Evolutionary conservation across 441 rosid species (phyloP).

Genomic region (Adansonia madagascariensis): DNA sequence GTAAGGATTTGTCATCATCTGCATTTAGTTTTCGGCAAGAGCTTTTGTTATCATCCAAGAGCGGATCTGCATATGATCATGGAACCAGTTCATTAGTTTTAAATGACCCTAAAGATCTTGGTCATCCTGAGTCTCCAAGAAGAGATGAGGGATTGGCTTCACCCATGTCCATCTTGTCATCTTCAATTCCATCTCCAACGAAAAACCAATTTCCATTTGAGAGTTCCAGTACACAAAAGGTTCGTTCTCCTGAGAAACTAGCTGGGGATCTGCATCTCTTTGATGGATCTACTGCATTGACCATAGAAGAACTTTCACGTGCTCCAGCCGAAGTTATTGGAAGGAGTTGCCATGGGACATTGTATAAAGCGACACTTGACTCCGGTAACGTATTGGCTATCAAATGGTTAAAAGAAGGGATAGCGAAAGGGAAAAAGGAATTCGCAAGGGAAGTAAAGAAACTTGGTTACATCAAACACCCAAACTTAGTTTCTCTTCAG

Average conservation of each 20-base stretch:
- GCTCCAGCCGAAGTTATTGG: conserved; percentile 78
- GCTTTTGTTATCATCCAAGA: conserved; percentile 35
- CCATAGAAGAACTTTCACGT: conserved; percentile 64
- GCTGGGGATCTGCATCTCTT: conserved; percentile 63
- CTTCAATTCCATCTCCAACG: conserved; percentile 55
- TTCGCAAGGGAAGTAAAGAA: conserved; percentile 72
- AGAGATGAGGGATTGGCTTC: conserved; percentile 54
- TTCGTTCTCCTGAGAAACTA: conserved; percentile 53
- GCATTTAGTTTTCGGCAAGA: conserved; percentile 48
- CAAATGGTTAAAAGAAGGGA: conserved; percentile 73
- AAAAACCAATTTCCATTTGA: conserved; percentile 38
- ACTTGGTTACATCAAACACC: conserved; percentile 68
- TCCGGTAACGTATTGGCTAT: conserved; percentile 54
- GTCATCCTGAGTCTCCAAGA: conserved; percentile 35
- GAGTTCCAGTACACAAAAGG: conserved; percentile 37
- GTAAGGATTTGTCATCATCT: conserved; percentile 45
- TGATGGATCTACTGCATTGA: conserved; percentile 51
- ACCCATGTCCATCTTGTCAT: conserved; percentile 53
- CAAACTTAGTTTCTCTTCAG: conserved; percentile 74
- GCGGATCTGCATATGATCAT: conserved; percentile 38
- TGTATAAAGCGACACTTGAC: conserved; percentile 61
- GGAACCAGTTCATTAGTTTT: conserved; percentile 44
- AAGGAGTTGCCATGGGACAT: conserved; percentile 68
- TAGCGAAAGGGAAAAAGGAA: conserved; percentile 65
- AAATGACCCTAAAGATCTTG: conserved; percentile 35